Percentiles rank a stretch among this genome's conserved stretches.
phyloP scores from a whole-genome alignment of 2,329 filamentous ascomycete genomes.

The Exophiala mesophila region DNA sequence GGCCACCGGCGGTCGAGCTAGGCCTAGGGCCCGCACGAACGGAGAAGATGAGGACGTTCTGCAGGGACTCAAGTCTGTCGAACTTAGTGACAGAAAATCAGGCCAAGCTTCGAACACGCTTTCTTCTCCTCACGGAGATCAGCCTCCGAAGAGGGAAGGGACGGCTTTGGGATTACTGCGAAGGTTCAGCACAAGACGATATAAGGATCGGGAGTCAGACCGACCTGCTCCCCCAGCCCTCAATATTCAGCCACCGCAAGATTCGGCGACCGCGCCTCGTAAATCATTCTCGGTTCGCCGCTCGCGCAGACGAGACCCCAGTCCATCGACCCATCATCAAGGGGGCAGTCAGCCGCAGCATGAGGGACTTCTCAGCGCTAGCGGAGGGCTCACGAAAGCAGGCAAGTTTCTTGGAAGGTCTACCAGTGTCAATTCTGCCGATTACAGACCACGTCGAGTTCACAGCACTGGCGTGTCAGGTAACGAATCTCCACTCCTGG shows the following conservation, averaged over 20 bases:
- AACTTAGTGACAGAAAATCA: conserved; percentile 42
- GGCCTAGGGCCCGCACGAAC: conserved; percentile 84
- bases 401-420: conserved; percentile 74
- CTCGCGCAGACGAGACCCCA: conserved; percentile 50
- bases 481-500: conserved; percentile 43
- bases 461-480: conserved; percentile 53
- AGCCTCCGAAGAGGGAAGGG: conserved; percentile 74
- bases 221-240: conserved; percentile 67
- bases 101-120: conserved; percentile 31
- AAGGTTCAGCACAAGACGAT: conserved; percentile 82
- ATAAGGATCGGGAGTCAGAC: conserved; percentile 56
- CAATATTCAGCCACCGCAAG: conserved; percentile 72
- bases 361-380: conserved; percentile 69
- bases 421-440: conserved; percentile 85
- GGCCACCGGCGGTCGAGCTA: conserved; percentile 73
- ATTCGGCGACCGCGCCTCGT: conserved; percentile 59
- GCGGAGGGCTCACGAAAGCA: conserved; percentile 46
- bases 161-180: conserved; percentile 77
- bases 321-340: conserved; percentile 55
- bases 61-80: conserved; percentile 65
- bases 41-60: conserved; percentile 85
- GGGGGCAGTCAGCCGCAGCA: conserved; percentile 63
- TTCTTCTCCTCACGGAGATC: conserved; percentile 45
- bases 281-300: conserved; percentile 85
- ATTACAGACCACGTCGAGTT: conserved; percentile 62